A percentile compares a stretch with the other conserved stretches of the same genome.
phyloP scores from a whole-genome alignment of 768 basidiomycete genomes.

The Tephrocybe sp. region DNA sequence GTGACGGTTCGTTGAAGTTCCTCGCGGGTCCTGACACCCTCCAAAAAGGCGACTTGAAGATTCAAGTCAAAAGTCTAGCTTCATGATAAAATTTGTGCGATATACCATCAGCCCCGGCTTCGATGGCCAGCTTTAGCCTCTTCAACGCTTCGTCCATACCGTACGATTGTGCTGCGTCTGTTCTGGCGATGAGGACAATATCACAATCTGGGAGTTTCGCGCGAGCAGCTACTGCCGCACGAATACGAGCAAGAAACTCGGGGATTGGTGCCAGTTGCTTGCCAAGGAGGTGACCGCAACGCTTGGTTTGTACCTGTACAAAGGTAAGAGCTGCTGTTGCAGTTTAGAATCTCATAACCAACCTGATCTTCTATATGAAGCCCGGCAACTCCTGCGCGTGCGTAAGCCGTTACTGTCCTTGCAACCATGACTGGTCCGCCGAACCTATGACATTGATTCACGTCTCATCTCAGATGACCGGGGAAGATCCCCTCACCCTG shows the following conservation, averaged over 20 bases:
- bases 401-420: slow-evolving; percentile 50
- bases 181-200: slow-evolving; percentile 50
- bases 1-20: slow-evolving; percentile 38
- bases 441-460: slow-evolving; percentile 29
- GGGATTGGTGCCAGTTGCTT: slow-evolving; percentile 50
- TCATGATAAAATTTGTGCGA: not conserved
- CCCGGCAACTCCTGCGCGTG: slow-evolving; percentile 47
- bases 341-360: not conserved
- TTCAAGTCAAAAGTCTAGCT: not conserved
- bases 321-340: not conserved
- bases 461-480: not conserved
- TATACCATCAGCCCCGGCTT: slow-evolving; percentile 40
- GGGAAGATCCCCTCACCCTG: no score
- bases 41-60: slow-evolving; percentile 49
- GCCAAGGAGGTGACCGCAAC: slow-evolving; percentile 52
- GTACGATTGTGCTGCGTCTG: slow-evolving; percentile 49
- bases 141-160: slow-evolving; percentile 50
- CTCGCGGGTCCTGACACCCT: slow-evolving; percentile 47
- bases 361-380: slow-evolving; percentile 60
- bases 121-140: slow-evolving; percentile 44
- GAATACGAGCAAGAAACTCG: slow-evolving; percentile 51
- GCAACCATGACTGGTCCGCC: slow-evolving; percentile 56
- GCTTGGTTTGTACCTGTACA: slow-evolving; percentile 41
- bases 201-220: slow-evolving; percentile 46
- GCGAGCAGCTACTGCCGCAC: slow-evolving; percentile 48